Base-by-base conservation (phyloP, 2,329 filamentous ascomycete species). In the Penicillium sp. region DNA sequence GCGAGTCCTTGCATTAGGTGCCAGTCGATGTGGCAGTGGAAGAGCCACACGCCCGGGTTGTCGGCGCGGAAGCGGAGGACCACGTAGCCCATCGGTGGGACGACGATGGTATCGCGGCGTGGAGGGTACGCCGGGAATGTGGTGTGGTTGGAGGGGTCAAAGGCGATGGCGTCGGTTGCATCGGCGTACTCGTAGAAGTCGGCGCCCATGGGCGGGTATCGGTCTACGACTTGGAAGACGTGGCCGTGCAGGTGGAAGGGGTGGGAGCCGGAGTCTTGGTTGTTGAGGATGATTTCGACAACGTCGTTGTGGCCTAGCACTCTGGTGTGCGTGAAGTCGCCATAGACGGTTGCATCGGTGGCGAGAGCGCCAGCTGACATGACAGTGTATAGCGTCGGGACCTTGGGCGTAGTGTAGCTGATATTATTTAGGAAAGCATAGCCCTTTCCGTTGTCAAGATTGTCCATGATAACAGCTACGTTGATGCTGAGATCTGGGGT, bases 361-460 rank as follows among this genome's bases (percentile, higher is more conserved):
- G 87, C 85, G 19, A 83, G 65, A 3, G 78, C 71, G 17, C 86
- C 87, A 1, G 87, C 78, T 0, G 86, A 87, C 3, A 96, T 81
- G 1, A 85, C 91, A 0, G 90, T 92, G 81, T 93, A 96, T 0
- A 96, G 82, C 0, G 90, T 88, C 0, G 92, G 93, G 0, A 96
- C 92, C 73, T 91, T 91, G 53, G 91, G 91, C 0, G 78, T 60
- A 3, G 85, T 84, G 74, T 93, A 96, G 31, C 90, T 92, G 65
- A 92, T 86, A 75, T 91, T 88, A 81, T 94, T 93, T 59, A 91
- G 86, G 77, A 89, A 63, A 87, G 88, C 30, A 73, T 71, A 26
- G 65, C 68, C 38, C 30, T 85, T 85, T 1, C 90, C 90, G 62
- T 93, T 84, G 11, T 92, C 82, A 64, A 90, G 88, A 8, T 50